These are phyloP conservation scores for Epichloe scottii DNA, from an alignment of 2,329 filamentous ascomycete species.

Conservation along the genomic window DNA sequence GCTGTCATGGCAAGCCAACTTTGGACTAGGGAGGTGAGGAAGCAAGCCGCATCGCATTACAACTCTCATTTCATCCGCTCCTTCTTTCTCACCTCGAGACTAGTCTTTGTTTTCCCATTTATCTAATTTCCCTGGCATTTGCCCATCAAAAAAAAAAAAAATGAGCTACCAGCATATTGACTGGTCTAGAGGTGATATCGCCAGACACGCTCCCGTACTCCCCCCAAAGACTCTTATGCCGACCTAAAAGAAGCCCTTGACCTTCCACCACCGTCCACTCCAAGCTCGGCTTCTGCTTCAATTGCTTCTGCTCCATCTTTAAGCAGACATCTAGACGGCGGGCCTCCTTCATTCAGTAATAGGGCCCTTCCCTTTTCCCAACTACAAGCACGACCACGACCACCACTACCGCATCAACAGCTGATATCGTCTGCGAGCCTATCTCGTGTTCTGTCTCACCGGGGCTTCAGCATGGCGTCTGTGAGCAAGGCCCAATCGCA, in stretches of 20 bases:
- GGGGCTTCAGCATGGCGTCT: constrained; percentile 7
- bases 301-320: constrained; percentile 1
- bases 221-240: constrained; percentile 2
- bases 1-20: not conserved
- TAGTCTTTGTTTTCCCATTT: not conserved
- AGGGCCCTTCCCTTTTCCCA: not conserved
- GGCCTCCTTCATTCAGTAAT: not conserved
- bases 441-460: not conserved
- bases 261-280: constrained; percentile 1
- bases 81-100: not conserved
- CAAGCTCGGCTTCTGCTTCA: constrained; percentile 5
- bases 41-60: not conserved
- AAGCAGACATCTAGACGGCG: constrained; percentile 2
- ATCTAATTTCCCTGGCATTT: not conserved
- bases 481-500: constrained; percentile 18
- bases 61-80: not conserved
- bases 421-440: not conserved
- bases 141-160: not conserved
- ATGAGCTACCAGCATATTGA: constrained; percentile 5
- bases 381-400: not conserved
- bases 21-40: too few relatives aligned
- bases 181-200: not conserved
- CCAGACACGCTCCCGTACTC: not conserved
- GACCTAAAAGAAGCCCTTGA: constrained; percentile 8
- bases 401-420: not conserved